Conservation (phyloP, 768 basidiomycete species). For the Dioszegia crocea region DNA sequence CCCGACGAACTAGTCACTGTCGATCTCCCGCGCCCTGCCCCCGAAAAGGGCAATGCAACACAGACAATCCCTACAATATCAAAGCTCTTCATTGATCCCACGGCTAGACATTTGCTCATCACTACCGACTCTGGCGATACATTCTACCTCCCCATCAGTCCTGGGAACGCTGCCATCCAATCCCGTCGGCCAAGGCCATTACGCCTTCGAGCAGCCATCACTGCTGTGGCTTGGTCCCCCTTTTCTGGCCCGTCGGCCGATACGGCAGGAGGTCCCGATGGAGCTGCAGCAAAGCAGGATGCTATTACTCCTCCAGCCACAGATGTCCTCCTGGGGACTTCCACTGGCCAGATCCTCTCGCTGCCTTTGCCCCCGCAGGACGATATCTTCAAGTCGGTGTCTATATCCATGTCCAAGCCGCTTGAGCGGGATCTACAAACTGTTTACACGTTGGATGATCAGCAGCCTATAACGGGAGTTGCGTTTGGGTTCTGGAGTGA, state of each 20-base stretch:
- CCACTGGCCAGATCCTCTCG: slow-evolving; percentile 81
- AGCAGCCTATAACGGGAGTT: slow-evolving; percentile 77
- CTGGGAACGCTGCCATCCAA: slow-evolving; percentile 25
- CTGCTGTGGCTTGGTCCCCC: slow-evolving; percentile 87
- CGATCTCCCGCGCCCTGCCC: slow-evolving; percentile 65
- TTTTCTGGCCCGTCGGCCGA: slow-evolving; percentile 57
- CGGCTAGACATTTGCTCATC: slow-evolving; percentile 81
- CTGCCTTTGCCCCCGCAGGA: slow-evolving; percentile 76
- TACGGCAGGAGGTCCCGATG: slow-evolving; percentile 5
- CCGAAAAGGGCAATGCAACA: slow-evolving; percentile 53
- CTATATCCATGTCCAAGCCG: slow-evolving; percentile 39
- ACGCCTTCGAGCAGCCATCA: slow-evolving; percentile 77
- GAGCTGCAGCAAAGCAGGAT: slow-evolving; percentile 22
- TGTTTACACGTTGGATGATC: slow-evolving; percentile 61
- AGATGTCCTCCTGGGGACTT: slow-evolving; percentile 79
- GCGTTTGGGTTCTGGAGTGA: slow-evolving; percentile 63
- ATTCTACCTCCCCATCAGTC: slow-evolving; percentile 71
- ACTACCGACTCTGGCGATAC: slow-evolving; percentile 86
- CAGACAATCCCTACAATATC: slow-evolving; percentile 58
- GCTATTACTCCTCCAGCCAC: slow-evolving; percentile 57
- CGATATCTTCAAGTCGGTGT: slow-evolving; percentile 71
- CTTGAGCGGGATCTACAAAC: slow-evolving; percentile 49
- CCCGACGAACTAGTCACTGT: slow-evolving; percentile 70
- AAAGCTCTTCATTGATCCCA: slow-evolving; percentile 86
- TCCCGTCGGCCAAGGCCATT: slow-evolving; percentile 74